These are phyloP conservation scores for Talaromyces amestolkiae DNA, from an alignment of 2,329 filamentous ascomycete species.

Conservation along the genomic window DNA sequence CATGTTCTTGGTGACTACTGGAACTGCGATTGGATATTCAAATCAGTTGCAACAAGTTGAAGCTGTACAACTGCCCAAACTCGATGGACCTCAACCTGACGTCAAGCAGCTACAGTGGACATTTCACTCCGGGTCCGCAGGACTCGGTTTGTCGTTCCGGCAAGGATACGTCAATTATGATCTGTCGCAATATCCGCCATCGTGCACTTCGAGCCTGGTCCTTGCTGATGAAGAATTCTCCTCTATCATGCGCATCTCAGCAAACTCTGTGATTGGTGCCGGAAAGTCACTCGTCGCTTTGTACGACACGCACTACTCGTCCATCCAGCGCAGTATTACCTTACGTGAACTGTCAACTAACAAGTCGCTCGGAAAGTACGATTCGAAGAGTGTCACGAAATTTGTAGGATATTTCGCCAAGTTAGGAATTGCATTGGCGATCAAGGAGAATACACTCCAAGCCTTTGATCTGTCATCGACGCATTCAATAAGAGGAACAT, in stretches of 20 bases:
- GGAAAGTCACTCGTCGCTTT: slow-evolving; percentile 43
- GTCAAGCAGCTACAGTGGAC: slow-evolving; percentile 35
- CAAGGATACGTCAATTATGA: slow-evolving; percentile 43
- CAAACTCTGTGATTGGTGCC: slow-evolving; percentile 43
- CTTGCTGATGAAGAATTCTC: slow-evolving; percentile 38
- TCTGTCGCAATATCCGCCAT: slow-evolving; percentile 43
- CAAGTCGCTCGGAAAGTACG: slow-evolving; percentile 23
- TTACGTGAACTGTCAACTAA: slow-evolving; percentile 32
- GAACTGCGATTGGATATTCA: slow-evolving; percentile 27
- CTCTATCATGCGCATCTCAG: slow-evolving; percentile 44
- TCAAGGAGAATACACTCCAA: slow-evolving; percentile 42
- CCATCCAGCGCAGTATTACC: slow-evolving; percentile 44
- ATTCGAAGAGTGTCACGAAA: slow-evolving; percentile 27
- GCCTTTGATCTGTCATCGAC: slow-evolving; percentile 44
- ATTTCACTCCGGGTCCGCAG: slow-evolving; percentile 41
- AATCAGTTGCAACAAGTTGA: slow-evolving; percentile 39
- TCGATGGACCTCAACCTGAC: slow-evolving; percentile 30
- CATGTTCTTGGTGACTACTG: slow-evolving; percentile 39
- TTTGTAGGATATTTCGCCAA: slow-evolving; percentile 48
- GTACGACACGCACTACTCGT: slow-evolving; percentile 49
- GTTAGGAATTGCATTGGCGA: slow-evolving; percentile 43
- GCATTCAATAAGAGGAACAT: slow-evolving; percentile 28
- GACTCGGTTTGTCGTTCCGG: slow-evolving; percentile 40
- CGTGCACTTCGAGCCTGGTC: slow-evolving; percentile 39
- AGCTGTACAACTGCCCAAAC: slow-evolving; percentile 35